Percentiles rank a stretch among this genome's conserved stretches.
Evolutionary conservation across 352 stramenopile species (phyloP).

Genomic region (Phytophthora syringae): DNA sequence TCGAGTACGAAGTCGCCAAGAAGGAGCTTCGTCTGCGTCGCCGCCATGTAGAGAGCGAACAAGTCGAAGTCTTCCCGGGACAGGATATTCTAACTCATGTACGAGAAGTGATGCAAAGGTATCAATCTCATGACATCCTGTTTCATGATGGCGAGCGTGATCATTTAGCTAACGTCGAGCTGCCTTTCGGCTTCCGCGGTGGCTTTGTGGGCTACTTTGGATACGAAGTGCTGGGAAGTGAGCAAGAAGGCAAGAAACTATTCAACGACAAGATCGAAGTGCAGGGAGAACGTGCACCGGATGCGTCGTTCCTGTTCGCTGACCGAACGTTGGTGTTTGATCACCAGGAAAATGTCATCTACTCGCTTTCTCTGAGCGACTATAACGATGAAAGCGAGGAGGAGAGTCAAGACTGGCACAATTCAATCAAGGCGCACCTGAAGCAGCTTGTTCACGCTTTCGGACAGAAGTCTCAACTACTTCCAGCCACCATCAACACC

Average conservation of each 20-base stretch:
- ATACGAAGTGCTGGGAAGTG: constrained; percentile 80
- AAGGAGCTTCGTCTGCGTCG: constrained; percentile 51
- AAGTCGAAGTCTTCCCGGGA: constrained; percentile 24
- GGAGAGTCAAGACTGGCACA: constrained; percentile 30
- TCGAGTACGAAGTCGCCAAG: constrained; percentile 75
- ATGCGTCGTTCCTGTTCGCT: constrained; percentile 92
- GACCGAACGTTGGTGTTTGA: constrained; percentile 92
- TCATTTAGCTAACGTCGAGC: not conserved
- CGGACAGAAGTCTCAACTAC: not conserved
- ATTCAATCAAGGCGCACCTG: constrained; percentile 21
- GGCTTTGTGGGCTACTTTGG: constrained; percentile 91
- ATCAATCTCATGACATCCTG: constrained; percentile 45
- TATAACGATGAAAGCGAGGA: constrained; percentile 9
- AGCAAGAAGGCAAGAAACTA: constrained; percentile 28
- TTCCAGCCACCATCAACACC: not conserved
- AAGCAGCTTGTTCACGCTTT: constrained; percentile 22
- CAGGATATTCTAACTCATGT: constrained; percentile 50
- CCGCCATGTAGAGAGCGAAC: constrained; percentile 18
- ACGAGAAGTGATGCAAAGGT: constrained; percentile 41
- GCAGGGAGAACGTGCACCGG: constrained; percentile 58
- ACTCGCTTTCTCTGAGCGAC: constrained; percentile 70
- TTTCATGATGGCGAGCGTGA: constrained; percentile 16
- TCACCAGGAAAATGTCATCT: constrained; percentile 76
- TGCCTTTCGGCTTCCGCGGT: constrained; percentile 83
- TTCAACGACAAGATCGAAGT: constrained; percentile 19